A percentile compares a stretch with the other conserved stretches of the same genome.
Evolutionary conservation across 805 yeast genomes (phyloP).

Genomic region (Ogataea allantospora): DNA sequence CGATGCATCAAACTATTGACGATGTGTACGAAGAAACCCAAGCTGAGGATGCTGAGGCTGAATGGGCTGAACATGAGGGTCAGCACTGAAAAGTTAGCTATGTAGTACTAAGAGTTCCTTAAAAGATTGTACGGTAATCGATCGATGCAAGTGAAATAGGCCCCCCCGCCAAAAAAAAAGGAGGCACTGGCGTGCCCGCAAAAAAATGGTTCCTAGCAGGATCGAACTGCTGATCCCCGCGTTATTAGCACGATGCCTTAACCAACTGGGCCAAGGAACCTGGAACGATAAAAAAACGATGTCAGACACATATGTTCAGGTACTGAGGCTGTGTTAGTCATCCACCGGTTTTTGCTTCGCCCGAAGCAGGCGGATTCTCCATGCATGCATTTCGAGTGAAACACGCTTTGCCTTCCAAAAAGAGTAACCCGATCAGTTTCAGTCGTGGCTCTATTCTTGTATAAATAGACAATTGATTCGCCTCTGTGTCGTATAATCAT

Average conservation of each 20-base stretch:
- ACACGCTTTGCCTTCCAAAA: slow-evolving; percentile 4
- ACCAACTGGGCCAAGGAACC: slow-evolving; percentile 45
- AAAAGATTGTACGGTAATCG: too few species aligned
- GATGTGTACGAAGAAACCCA: slow-evolving; percentile 52
- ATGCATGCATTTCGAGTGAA: background rate
- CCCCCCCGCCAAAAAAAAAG: background rate
- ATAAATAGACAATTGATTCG: slow-evolving; percentile 1
- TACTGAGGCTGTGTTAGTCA: background rate
- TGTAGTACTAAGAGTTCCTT: slow-evolving; percentile 9
- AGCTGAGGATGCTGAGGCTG: slow-evolving; percentile 41
- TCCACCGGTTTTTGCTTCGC: slow-evolving; percentile 2
- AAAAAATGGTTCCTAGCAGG: slow-evolving; percentile 74
- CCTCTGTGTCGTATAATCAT: slow-evolving; percentile 26
- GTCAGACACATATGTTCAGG: background rate
- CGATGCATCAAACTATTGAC: slow-evolving; percentile 73
- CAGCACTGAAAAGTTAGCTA: slow-evolving; percentile 7
- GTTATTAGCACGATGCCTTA: slow-evolving; percentile 45
- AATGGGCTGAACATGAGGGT: slow-evolving; percentile 38
- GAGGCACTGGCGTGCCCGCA: background rate
- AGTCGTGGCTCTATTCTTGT: background rate
- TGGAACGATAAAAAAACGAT: slow-evolving; percentile 2
- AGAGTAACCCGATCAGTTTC: slow-evolving; percentile 7
- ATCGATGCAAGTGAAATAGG: too few species aligned
- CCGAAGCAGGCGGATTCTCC: slow-evolving; percentile 1
- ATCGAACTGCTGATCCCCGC: slow-evolving; percentile 78